Evolutionary conservation across 805 yeast genomes (phyloP).

Genomic region (Saccharomycopsis babjevae): DNA sequence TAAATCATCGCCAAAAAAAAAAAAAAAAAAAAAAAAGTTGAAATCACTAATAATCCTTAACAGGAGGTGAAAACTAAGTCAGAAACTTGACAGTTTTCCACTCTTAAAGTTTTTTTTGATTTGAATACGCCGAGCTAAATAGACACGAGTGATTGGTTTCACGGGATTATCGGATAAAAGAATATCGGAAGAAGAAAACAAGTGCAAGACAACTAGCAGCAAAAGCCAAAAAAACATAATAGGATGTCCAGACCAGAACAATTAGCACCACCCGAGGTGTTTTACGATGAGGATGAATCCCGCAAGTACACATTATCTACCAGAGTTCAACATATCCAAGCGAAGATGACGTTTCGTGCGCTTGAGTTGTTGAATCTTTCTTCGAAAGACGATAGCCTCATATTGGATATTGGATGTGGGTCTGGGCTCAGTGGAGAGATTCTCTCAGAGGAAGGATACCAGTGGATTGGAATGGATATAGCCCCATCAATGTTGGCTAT

Average conservation of each 20-base stretch:
- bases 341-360: conserved; percentile 93
- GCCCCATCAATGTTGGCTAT: conserved; percentile 94
- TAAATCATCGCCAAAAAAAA: not conserved
- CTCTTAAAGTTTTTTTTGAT: no score
- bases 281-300: conserved; percentile 86
- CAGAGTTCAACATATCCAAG: conserved; percentile 97
- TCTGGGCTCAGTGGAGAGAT: conserved; percentile 95
- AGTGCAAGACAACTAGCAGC: not conserved
- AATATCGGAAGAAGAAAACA: not conserved
- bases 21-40: not conserved
- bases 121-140: no score
- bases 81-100: no score
- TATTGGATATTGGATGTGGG: conserved; percentile 94
- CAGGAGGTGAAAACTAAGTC: no score
- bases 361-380: conserved; percentile 75
- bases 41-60: not conserved
- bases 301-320: conserved; percentile 84
- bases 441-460: conserved; percentile 82
- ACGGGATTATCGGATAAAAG: no score
- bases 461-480: conserved; percentile 95
- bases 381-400: conserved; percentile 47
- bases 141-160: no score
- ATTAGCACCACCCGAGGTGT: conserved; percentile 92
- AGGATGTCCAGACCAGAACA: conserved; percentile 89
- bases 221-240: not conserved